A percentile compares a stretch with the other conserved stretches of the same genome.
These are phyloP conservation scores for Backusella australiensis DNA, from an alignment of 192 early-diverging fungal genomes.

Conservation along the genomic window DNA sequence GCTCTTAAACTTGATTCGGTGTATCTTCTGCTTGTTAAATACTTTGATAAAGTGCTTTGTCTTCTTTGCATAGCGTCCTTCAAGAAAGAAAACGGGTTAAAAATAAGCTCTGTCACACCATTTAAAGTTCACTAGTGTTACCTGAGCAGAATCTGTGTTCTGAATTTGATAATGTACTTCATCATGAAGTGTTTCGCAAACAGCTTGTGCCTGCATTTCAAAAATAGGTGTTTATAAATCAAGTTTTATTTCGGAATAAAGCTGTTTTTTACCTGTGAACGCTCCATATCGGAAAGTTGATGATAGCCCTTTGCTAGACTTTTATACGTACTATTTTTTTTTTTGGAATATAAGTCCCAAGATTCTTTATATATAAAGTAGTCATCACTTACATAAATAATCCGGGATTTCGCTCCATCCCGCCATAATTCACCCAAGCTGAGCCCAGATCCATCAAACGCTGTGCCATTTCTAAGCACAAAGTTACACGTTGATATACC, in stretches of 20 bases:
- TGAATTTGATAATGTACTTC: constrained; percentile 28
- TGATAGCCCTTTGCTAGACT: constrained; percentile 24
- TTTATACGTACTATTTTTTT: constrained; percentile 23
- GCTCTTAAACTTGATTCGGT: constrained; percentile 21
- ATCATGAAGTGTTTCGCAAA: constrained; percentile 9
- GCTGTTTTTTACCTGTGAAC: constrained; percentile 16
- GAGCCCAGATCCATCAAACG: constrained; percentile 20
- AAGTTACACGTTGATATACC: neutral
- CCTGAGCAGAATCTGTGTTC: constrained; percentile 24
- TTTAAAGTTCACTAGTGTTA: neutral
- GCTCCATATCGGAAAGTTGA: constrained; percentile 23
- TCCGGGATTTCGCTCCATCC: constrained; percentile 25
- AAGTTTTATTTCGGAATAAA: neutral
- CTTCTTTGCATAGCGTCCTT: constrained; percentile 21
- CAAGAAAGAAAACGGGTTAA: neutral
- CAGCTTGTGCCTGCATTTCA: neutral
- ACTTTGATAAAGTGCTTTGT: constrained; percentile 21
- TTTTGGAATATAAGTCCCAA: neutral
- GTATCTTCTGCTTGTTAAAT: constrained; percentile 18
- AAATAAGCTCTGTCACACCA: neutral
- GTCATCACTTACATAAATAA: constrained; percentile 28
- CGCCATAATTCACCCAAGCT: constrained; percentile 24
- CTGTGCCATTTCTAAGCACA: constrained; percentile 12
- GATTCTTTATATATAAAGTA: neutral
- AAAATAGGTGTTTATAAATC: neutral